Percentiles rank a stretch among this genome's conserved stretches.
These are phyloP conservation scores for Aspergillus quadricinctus DNA, from an alignment of 2,329 filamentous ascomycete species.

Conservation along the genomic window DNA sequence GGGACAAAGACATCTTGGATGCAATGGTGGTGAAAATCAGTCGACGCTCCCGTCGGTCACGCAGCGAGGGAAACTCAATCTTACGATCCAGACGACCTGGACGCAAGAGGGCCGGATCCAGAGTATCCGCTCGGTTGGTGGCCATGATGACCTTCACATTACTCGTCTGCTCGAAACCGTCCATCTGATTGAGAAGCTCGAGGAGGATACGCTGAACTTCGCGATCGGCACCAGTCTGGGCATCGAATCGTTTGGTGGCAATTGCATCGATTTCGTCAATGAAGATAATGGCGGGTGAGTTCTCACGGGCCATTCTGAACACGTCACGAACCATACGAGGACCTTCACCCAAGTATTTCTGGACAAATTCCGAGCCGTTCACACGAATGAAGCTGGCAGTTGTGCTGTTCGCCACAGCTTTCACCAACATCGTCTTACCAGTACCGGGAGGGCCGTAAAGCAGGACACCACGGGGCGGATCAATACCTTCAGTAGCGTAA, in stretches of 20 bases:
- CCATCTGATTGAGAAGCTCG: slow-evolving; percentile 98
- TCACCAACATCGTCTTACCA: slow-evolving; percentile 96
- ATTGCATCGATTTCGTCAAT: slow-evolving; percentile 99
- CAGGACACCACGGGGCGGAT: slow-evolving; percentile 91
- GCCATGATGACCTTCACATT: slow-evolving; percentile 99
- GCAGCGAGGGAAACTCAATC: slow-evolving; percentile 95
- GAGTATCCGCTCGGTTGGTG: slow-evolving; percentile 94
- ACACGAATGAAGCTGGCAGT: slow-evolving; percentile 98
- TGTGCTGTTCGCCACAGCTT: slow-evolving; percentile 96
- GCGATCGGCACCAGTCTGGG: slow-evolving; percentile 94
- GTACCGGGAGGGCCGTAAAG: slow-evolving; percentile 95
- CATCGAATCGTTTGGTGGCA: slow-evolving; percentile 98
- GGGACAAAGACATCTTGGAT: slow-evolving; percentile 91
- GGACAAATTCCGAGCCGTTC: slow-evolving; percentile 96
- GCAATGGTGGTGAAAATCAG: slow-evolving; percentile 98
- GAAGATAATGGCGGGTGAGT: slow-evolving; percentile 97
- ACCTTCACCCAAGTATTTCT: slow-evolving; percentile 97
- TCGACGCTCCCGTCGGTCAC: slow-evolving; percentile 88
- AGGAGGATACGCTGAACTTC: slow-evolving; percentile 98
- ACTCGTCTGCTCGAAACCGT: slow-evolving; percentile 96
- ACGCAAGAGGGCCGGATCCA: slow-evolving; percentile 90
- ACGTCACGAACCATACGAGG: slow-evolving; percentile 99
- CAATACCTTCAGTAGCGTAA: slow-evolving; percentile 57
- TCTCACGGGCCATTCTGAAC: slow-evolving; percentile 98
- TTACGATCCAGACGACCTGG: slow-evolving; percentile 95